phyloP scores from a whole-genome alignment of 352 stramenopile genomes.

The Phytophthora pisi region DNA sequence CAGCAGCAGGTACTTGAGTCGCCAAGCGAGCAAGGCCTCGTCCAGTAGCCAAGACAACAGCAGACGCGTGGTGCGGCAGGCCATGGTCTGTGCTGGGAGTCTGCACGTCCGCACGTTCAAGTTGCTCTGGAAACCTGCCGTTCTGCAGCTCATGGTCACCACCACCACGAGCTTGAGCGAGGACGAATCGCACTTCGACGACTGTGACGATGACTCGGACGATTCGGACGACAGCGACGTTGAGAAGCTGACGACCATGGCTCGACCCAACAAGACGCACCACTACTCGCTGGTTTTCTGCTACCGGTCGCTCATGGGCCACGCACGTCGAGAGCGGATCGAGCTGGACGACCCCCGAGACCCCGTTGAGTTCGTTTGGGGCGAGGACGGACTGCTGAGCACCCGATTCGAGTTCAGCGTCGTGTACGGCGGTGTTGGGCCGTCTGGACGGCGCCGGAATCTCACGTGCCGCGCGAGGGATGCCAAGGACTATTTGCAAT shows the following conservation, averaged over 20 bases:
- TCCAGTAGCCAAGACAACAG: conserved; percentile 15
- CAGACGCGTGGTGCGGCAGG: conserved; percentile 27
- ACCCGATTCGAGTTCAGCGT: conserved; percentile 44
- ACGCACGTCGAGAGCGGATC: conserved; percentile 34
- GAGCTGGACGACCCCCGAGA: conserved; percentile 27
- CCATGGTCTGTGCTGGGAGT: conserved; percentile 33
- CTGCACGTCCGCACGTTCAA: conserved; percentile 41
- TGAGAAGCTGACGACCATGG: conserved; percentile 34
- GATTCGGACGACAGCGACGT: conserved; percentile 31
- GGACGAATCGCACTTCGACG: conserved; percentile 32
- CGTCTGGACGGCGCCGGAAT: conserved; percentile 20
- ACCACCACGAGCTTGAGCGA: conserved; percentile 26
- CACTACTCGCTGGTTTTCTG: conserved; percentile 42
- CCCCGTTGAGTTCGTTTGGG: conserved; percentile 28
- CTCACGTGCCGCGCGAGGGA: conserved; percentile 34
- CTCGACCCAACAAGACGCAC: conserved; percentile 28
- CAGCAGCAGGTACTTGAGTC: conserved; percentile 14
- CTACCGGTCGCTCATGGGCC: conserved; percentile 35
- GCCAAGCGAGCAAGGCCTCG: conserved; percentile 9
- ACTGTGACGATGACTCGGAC: conserved; percentile 31
- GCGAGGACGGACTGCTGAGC: conserved; percentile 32
- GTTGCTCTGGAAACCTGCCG: conserved; percentile 40
- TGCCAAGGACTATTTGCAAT: conserved; percentile 40
- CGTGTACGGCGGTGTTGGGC: conserved; percentile 22
- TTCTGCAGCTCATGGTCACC: conserved; percentile 38